Evolutionary conservation across 805 yeast genomes (phyloP).

Genomic region (Starmerella roubikii): DNA sequence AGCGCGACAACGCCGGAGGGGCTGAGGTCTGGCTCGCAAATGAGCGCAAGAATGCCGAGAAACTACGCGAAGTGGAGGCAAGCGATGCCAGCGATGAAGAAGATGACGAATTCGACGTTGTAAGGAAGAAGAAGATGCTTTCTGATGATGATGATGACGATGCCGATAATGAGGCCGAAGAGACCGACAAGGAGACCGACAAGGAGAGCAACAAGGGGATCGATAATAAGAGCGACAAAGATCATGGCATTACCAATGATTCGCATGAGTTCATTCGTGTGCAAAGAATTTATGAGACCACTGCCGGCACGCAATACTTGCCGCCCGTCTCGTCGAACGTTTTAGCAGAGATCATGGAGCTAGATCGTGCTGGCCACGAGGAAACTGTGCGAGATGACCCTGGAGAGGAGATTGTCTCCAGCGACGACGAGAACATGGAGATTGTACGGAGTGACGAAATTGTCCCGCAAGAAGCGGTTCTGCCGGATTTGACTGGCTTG

Average conservation of each 20-base stretch:
- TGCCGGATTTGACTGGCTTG: not conserved
- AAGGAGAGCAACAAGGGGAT: not conserved
- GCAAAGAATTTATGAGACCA: not conserved
- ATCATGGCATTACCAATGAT: no score
- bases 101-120: slow-evolving; percentile 1
- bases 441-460: not conserved
- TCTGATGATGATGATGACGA: not conserved
- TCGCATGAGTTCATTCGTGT: not conserved
- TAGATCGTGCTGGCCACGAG: no score
- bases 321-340: slow-evolving; percentile 2
- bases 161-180: not conserved
- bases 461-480: not conserved
- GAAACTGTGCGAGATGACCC: not conserved
- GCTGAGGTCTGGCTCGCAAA: slow-evolving; percentile 13
- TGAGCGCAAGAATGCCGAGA: slow-evolving; percentile 12
- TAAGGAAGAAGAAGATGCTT: not conserved
- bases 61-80: slow-evolving; percentile 4
- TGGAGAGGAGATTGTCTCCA: no score
- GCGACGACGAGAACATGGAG: not conserved
- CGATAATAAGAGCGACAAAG: not conserved
- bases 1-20: slow-evolving; percentile 5
- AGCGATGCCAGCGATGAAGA: slow-evolving; percentile 9
- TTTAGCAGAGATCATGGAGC: slow-evolving; percentile 6
- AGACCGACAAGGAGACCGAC: not conserved
- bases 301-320: slow-evolving; percentile 8